Conservation (phyloP, 2,329 filamentous ascomycete species). For the Monascus ruber region DNA sequence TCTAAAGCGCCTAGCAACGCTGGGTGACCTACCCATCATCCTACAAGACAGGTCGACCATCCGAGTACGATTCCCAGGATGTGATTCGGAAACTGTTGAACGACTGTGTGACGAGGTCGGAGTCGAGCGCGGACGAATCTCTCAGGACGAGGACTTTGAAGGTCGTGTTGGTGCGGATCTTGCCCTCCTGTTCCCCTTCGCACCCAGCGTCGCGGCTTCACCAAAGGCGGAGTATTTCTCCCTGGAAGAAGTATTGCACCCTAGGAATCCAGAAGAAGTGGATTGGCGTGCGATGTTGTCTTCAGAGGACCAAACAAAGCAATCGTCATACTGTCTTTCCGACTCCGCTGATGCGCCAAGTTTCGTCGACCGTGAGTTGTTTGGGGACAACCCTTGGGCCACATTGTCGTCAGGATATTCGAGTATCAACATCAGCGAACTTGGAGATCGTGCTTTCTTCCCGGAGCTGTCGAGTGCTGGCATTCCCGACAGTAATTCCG, state of each 20-base stretch:
- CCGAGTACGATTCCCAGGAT: slow-evolving; percentile 80
- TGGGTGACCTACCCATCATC: slow-evolving; percentile 76
- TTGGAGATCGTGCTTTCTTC: slow-evolving; percentile 30
- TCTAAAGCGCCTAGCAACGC: slow-evolving; percentile 59
- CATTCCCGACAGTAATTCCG: slow-evolving; percentile 28
- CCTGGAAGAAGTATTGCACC: slow-evolving; percentile 25
- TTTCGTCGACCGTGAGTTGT: slow-evolving; percentile 32
- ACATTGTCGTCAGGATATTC: slow-evolving; percentile 45
- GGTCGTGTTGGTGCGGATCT: slow-evolving; percentile 55
- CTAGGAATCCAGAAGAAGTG: slow-evolving; percentile 30
- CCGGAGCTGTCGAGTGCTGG: slow-evolving; percentile 28
- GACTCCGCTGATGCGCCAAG: slow-evolving; percentile 20
- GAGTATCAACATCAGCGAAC: slow-evolving; percentile 45
- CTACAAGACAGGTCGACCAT: slow-evolving; percentile 57
- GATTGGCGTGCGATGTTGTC: slow-evolving; percentile 50
- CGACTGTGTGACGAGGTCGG: slow-evolving; percentile 75
- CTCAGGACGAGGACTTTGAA: slow-evolving; percentile 69
- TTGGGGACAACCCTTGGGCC: slow-evolving; percentile 43
- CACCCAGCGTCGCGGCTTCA: slow-evolving; percentile 46
- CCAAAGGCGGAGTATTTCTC: slow-evolving; percentile 34
- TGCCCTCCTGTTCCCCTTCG: slow-evolving; percentile 77
- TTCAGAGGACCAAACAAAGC: slow-evolving; percentile 18
- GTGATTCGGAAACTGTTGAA: slow-evolving; percentile 73
- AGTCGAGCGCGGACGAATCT: slow-evolving; percentile 66
- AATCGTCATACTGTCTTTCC: slow-evolving; percentile 13